Percentiles rank a stretch among this genome's conserved stretches.
These are phyloP conservation scores for Entamoeba dispar DNA, from an alignment of 208 protist genomes.

Conservation along the genomic window DNA sequence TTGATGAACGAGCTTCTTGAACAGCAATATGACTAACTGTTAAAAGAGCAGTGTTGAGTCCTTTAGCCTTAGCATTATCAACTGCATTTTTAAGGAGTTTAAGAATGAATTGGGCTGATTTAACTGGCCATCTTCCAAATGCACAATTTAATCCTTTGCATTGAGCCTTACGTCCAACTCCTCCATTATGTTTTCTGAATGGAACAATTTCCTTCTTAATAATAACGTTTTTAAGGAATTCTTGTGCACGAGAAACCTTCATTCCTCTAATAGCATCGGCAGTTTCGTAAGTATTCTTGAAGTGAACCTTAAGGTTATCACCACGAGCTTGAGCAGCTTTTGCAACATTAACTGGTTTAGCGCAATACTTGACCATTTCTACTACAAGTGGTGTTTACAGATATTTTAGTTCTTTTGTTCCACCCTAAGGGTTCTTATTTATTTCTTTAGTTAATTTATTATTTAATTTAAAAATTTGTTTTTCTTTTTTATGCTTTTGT, in stretches of 20 bases:
- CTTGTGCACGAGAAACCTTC: slow-evolving; percentile 39
- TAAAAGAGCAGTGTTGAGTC: slow-evolving; percentile 48
- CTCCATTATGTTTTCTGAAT: slow-evolving; percentile 55
- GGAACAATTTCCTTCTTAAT: slow-evolving; percentile 55
- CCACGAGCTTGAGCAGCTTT: slow-evolving; percentile 34
- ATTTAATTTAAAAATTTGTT: too few species aligned
- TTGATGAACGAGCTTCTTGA: slow-evolving; percentile 48
- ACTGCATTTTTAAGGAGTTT: slow-evolving; percentile 54
- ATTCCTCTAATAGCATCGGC: slow-evolving; percentile 53
- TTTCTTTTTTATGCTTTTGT: too few species aligned
- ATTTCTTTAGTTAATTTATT: background rate
- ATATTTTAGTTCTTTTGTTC: background rate
- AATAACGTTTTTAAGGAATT: slow-evolving; percentile 54
- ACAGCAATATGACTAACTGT: slow-evolving; percentile 57
- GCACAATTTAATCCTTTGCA: slow-evolving; percentile 45
- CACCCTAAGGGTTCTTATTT: background rate
- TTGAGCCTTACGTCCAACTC: slow-evolving; percentile 62
- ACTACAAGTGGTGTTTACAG: background rate
- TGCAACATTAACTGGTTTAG: background rate
- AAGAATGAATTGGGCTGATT: slow-evolving; percentile 49
- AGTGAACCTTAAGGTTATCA: slow-evolving; percentile 53
- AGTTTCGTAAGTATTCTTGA: slow-evolving; percentile 67
- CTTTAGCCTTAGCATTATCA: slow-evolving; percentile 55
- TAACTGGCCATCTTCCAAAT: slow-evolving; percentile 58
- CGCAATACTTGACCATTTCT: background rate